Percentiles rank a stretch among this genome's conserved stretches.
Evolutionary conservation across 306 rosid species (phyloP).

Genomic region (Gastrolobium villosum): DNA sequence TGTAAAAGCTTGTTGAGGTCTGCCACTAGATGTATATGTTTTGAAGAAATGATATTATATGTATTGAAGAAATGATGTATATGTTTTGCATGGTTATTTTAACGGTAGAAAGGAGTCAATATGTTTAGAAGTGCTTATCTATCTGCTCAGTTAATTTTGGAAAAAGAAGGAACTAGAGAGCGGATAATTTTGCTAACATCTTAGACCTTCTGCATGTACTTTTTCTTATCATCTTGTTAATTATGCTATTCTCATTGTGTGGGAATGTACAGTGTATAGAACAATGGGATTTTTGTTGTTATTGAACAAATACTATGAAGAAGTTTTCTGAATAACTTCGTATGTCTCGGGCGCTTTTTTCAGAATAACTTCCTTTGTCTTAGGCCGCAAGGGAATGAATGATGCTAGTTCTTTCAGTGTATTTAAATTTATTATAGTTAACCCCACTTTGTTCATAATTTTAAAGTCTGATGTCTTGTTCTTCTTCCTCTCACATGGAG

Average conservation of each 20-base stretch:
- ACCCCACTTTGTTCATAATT: not conserved
- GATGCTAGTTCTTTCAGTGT: not conserved
- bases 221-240: slow-evolving; percentile 41
- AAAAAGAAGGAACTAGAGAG: slow-evolving; percentile 20
- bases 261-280: slow-evolving; percentile 49
- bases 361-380: slow-evolving; percentile 25
- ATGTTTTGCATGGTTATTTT: slow-evolving; percentile 48
- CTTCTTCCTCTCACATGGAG: too few relatives aligned
- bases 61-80: too few relatives aligned
- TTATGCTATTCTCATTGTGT: slow-evolving; percentile 48
- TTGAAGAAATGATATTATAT: too few relatives aligned
- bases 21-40: slow-evolving; percentile 39
- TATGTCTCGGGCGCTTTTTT: not conserved
- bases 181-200: slow-evolving; percentile 46
- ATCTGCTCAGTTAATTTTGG: slow-evolving; percentile 44
- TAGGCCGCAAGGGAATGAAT: slow-evolving; percentile 18
- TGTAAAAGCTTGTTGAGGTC: slow-evolving; percentile 38
- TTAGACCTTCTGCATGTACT: slow-evolving; percentile 45
- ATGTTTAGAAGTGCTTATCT: slow-evolving; percentile 15
- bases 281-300: slow-evolving; percentile 14
- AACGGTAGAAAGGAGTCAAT: slow-evolving; percentile 42
- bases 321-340: not conserved
- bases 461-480: not conserved
- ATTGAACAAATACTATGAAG: slow-evolving; percentile 34
- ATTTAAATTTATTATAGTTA: not conserved